Conservation (phyloP, 1,139 yeast genomes). For the Yamadazyma conglobata region DNA sequence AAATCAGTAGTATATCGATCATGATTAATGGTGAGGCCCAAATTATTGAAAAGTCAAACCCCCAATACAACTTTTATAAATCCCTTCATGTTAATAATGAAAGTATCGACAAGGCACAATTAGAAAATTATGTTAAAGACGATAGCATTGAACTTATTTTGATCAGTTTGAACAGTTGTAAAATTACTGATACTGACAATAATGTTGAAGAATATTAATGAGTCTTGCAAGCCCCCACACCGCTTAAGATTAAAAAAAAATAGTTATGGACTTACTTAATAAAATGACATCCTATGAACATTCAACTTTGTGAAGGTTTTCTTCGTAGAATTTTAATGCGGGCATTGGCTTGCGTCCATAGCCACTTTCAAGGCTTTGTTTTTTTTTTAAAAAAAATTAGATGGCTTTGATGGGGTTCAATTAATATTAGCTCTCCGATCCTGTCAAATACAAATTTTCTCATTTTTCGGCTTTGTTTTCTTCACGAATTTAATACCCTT, state of each 20-base stretch:
- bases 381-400: no score
- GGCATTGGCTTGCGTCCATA: no score
- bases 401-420: no score
- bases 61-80: constrained; percentile 52
- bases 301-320: no score
- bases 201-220: constrained; percentile 48
- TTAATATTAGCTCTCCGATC: no score
- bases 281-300: no score
- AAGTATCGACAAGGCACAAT: constrained; percentile 68
- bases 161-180: constrained; percentile 61
- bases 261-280: no score
- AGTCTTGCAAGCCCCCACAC: neutral
- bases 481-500: no score
- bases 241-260: no score
- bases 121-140: constrained; percentile 45
- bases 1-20: constrained; percentile 72
- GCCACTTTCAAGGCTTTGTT: neutral
- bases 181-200: constrained; percentile 79
- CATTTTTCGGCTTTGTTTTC: no score
- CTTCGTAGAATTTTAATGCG: no score
- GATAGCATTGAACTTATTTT: constrained; percentile 64
- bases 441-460: no score
- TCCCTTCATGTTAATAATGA: constrained; percentile 56
- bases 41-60: constrained; percentile 38
- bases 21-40: constrained; percentile 72